Evolutionary conservation across 345 rosid species (phyloP), one percentile per base, ranked within the genome.

Genomic region (Citrus inodora): DNA sequence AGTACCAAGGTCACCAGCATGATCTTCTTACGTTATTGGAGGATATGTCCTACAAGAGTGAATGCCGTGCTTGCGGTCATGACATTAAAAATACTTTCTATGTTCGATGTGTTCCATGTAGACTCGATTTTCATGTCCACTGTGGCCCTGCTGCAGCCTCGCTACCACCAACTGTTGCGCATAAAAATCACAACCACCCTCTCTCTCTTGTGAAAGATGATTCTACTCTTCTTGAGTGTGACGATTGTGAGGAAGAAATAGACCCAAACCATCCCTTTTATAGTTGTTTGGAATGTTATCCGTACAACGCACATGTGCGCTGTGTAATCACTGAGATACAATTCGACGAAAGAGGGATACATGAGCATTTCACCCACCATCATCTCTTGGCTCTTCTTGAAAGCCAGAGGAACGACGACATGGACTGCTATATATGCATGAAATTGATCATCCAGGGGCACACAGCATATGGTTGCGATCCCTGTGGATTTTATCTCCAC

Each of bases 331-430:
- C 56, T 16, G 56, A 51, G 2, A 51, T 51, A 51, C 21, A 51
- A 51, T 17, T 0, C 21, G 56, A 51, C 6, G 19, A 14, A 51
- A 51, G 21, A 16, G 56, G 0, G 56, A 51, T 0, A 51, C 19
- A 3, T 0, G 11, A 48, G 21, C 21, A 51, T 51, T 51, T 51
- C 56, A 13, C 4, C 21, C 56, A 51, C 56, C 5, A 1, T 16
- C 21, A 17, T 51, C 6, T 51, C 17, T 51, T 51, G 56, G 17
- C 14, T 51, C 56, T 51, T 4, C 56, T 51, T 51, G 55, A 14
- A 4, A 1, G 2, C 55, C 0, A 0, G 5, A 48, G 0, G 2
- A 14, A 48, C 1, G 16, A 51, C 0, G 35, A 33, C 0, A 33
- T 0, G 35, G 35, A 0, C 0, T 51, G 56, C 21, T 51, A 51